Conservation (phyloP, 805 yeast genomes). For the Myxozyma monticola region DNA sequence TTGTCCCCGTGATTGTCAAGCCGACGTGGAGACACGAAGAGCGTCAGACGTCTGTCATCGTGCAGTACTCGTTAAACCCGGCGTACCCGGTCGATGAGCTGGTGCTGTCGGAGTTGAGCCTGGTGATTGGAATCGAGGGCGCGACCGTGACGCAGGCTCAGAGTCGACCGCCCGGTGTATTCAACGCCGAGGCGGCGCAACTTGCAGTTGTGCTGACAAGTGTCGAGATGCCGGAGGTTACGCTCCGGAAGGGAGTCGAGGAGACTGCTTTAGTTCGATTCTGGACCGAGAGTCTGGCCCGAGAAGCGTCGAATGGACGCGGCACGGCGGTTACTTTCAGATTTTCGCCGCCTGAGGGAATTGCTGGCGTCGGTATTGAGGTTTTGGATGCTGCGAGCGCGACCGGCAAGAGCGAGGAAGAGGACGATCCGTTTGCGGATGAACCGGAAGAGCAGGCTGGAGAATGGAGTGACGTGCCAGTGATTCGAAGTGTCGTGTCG, state of each 20-base stretch:
- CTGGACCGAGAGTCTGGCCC: constrained; percentile 67
- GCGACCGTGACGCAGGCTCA: constrained; percentile 67
- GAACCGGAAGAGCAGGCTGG: constrained; percentile 14
- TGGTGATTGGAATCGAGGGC: constrained; percentile 62
- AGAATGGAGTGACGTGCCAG: constrained; percentile 24
- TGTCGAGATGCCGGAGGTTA: constrained; percentile 41
- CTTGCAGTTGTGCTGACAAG: constrained; percentile 77
- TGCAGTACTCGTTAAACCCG: constrained; percentile 60
- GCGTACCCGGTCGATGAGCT: constrained; percentile 47
- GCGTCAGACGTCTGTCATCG: constrained; percentile 80
- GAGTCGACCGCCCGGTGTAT: constrained; percentile 89
- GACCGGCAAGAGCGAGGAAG: constrained; percentile 10
- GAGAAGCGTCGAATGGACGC: constrained; percentile 56
- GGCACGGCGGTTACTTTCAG: constrained; percentile 55
- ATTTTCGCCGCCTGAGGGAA: constrained; percentile 17
- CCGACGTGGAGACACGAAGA: constrained; percentile 91
- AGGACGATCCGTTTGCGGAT: constrained; percentile 33
- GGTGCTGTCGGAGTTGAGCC: constrained; percentile 57
- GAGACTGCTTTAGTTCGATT: constrained; percentile 84
- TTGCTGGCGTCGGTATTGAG: constrained; percentile 12
- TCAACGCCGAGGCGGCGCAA: constrained; percentile 80
- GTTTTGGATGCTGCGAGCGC: constrained; percentile 17
- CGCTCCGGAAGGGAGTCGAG: constrained; percentile 47
- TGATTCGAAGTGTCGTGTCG: constrained; percentile 24
- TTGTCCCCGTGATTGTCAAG: constrained; percentile 61